phyloP scores from a whole-genome alignment of 352 stramenopile species.

The Hyaloperonospora arabidopsidis region DNA sequence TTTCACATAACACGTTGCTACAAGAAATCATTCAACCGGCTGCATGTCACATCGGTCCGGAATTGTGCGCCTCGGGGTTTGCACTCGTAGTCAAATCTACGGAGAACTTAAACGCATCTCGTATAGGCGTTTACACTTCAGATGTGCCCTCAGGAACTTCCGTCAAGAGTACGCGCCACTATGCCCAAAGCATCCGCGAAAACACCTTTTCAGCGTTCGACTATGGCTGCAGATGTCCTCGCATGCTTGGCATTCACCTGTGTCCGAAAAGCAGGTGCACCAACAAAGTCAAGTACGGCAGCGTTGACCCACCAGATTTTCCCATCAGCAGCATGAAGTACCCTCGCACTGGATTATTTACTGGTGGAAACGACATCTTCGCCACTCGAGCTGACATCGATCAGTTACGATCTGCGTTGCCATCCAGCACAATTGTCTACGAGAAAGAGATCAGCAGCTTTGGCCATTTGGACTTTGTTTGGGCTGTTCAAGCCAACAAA shows the following conservation, averaged over 20 bases:
- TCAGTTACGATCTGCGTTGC: conserved; percentile 27
- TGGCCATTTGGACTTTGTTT: conserved; percentile 52
- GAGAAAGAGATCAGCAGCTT: conserved; percentile 31
- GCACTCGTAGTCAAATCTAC: conserved; percentile 30
- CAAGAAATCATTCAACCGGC: not conserved
- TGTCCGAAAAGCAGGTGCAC: conserved; percentile 31
- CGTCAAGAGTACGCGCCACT: conserved; percentile 50
- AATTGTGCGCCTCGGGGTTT: conserved; percentile 8
- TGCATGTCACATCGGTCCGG: not conserved
- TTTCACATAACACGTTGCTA: not conserved
- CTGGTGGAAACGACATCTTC: conserved; percentile 29
- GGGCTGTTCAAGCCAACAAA: conserved; percentile 31
- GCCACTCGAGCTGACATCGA: conserved; percentile 26
- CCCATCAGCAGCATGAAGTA: conserved; percentile 30
- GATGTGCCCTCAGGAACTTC: conserved; percentile 44
- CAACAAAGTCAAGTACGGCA: conserved; percentile 45
- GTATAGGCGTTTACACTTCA: conserved; percentile 44
- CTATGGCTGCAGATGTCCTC: conserved; percentile 38
- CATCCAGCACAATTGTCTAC: conserved; percentile 28
- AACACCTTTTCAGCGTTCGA: conserved; percentile 38
- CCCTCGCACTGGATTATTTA: conserved; percentile 37
- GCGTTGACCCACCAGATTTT: conserved; percentile 33
- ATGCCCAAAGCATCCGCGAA: conserved; percentile 39
- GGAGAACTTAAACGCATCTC: conserved; percentile 37
- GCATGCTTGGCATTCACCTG: conserved; percentile 24